Evolutionary conservation across 345 rosid genomes (phyloP).

Genomic region (Eucalyptus sp.): DNA sequence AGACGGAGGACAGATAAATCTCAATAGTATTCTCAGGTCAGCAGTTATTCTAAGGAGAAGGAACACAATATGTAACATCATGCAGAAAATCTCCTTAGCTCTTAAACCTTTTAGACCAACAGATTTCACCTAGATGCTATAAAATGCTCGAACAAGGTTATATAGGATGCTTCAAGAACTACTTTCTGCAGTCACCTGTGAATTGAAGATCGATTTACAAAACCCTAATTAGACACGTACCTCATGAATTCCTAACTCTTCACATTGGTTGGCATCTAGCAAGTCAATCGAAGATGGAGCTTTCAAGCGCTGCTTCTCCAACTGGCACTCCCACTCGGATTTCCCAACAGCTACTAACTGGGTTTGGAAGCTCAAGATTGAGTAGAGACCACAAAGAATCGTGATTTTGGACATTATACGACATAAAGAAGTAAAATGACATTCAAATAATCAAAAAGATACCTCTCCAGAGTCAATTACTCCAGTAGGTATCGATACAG

Average conservation of each 20-base stretch:
- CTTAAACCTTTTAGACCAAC: not conserved
- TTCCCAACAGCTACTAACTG: slow-evolving; percentile 7
- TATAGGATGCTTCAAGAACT: not conserved
- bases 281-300: slow-evolving; percentile 50
- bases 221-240: slow-evolving; percentile 11
- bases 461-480: slow-evolving; percentile 61
- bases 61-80: not conserved
- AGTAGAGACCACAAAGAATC: not conserved
- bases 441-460: not conserved
- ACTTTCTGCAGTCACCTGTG: not conserved
- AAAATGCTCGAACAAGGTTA: not conserved
- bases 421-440: not conserved
- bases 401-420: not conserved
- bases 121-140: not conserved
- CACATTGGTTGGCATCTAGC: slow-evolving; percentile 30
- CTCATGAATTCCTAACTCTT: slow-evolving; percentile 41
- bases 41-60: not conserved
- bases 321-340: slow-evolving; percentile 32
- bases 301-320: slow-evolving; percentile 29
- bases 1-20: not conserved
- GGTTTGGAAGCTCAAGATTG: not conserved
- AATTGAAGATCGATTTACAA: not conserved
- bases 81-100: not conserved
- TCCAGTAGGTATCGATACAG: slow-evolving; percentile 39
- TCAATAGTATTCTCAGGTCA: not conserved